Conservation (phyloP, 2,329 filamentous ascomycete species). For the Colletotrichum theobromicola region DNA sequence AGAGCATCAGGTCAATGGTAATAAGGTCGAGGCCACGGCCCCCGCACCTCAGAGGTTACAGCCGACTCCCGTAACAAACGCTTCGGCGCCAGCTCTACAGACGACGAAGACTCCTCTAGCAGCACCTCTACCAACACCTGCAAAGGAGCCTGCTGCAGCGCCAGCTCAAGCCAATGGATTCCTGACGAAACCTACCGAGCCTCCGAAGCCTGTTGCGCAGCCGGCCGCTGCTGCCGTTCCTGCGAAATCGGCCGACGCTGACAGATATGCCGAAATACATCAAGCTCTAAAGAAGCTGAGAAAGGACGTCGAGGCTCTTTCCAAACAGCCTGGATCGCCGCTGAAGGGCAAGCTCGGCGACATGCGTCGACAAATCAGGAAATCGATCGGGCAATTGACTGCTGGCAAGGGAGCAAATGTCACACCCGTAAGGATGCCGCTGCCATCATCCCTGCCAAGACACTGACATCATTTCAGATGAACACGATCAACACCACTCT, state of each 20-base stretch:
- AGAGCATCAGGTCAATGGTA: constrained; percentile 24
- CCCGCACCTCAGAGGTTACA: constrained; percentile 7
- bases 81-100: constrained; percentile 17
- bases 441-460: neutral
- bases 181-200: constrained; percentile 4
- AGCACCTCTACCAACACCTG: constrained; percentile 2
- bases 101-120: constrained; percentile 20
- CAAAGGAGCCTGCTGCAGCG: constrained; percentile 4
- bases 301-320: constrained; percentile 64
- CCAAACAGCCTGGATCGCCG: constrained; percentile 46
- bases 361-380: constrained; percentile 73
- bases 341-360: constrained; percentile 74
- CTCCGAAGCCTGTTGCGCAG: neutral
- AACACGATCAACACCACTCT: constrained; percentile 55
- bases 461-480: constrained; percentile 35
- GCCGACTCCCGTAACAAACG: neutral
- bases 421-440: constrained; percentile 37
- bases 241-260: constrained; percentile 24
- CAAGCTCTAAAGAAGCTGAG: constrained; percentile 71
- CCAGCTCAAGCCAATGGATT: constrained; percentile 1
- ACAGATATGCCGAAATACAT: constrained; percentile 65
- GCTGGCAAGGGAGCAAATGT: constrained; percentile 67
- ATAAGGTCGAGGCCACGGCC: constrained; percentile 10
- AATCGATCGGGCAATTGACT: constrained; percentile 76
- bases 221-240: neutral